phyloP scores from a whole-genome alignment of 108 stramenopile species.

The Mediolabrus comicus region DNA sequence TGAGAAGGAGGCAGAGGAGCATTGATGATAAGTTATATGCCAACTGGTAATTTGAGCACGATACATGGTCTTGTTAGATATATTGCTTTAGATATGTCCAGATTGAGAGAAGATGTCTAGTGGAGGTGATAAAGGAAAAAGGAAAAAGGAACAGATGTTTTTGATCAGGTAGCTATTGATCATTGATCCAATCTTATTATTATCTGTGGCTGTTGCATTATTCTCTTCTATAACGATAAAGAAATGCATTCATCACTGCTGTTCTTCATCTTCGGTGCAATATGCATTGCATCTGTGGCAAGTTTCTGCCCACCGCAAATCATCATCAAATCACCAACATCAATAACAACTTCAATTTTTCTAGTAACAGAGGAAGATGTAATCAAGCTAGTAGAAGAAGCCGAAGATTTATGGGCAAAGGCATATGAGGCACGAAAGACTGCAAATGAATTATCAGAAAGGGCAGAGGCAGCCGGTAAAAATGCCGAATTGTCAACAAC shows the following conservation, averaged over 20 bases:
- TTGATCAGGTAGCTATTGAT: no score
- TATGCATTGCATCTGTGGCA: neutral
- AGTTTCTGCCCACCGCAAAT: neutral
- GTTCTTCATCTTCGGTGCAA: neutral
- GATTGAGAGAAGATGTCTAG: no score
- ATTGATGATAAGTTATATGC: no score
- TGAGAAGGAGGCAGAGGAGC: no score
- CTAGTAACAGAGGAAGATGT: slow-evolving; percentile 64
- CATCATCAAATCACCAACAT: neutral
- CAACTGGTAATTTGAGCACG: no score
- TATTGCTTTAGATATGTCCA: no score
- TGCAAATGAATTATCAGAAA: slow-evolving; percentile 54
- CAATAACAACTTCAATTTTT: neutral
- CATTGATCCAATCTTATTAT: no score
- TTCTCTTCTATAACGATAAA: no score
- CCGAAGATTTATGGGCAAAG: slow-evolving; percentile 55
- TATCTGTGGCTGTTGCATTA: neutral
- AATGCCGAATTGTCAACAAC: slow-evolving; percentile 50
- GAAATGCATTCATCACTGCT: neutral
- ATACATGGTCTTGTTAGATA: no score
- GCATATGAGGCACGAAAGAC: slow-evolving; percentile 52
- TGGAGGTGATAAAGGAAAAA: no score
- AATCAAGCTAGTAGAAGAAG: slow-evolving; percentile 48
- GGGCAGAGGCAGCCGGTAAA: slow-evolving; percentile 39
- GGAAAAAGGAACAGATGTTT: no score